Evolutionary conservation across 306 rosid genomes (phyloP), one percentile per base, ranked within the genome.

Genomic region (Mimosa pudica): DNA sequence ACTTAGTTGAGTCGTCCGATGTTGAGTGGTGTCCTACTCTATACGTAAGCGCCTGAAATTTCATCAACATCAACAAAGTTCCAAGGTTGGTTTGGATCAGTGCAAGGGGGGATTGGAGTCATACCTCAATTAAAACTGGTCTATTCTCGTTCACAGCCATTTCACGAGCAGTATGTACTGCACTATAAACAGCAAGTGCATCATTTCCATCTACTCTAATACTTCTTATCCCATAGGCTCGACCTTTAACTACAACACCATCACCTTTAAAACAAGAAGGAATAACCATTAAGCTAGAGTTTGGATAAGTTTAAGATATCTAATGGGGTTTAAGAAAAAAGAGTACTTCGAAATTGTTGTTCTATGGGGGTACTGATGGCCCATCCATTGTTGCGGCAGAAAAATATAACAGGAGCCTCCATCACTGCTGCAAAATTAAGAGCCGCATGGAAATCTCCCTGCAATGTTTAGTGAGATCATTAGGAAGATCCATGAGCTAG

Each of bases 11-110:
- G 82, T 92, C 94, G 60, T 92, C 94, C 4, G 97, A 90, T 30
- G 94, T 92, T 10, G 97, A 92, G 83, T 92, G 94, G 78, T 92
- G 97, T 73, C 94, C 97, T 60, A 85, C 97, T 90, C 97, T 87
- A 41, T 92, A 92, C 12, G 88, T 85, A 9, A 92, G 89, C 70
- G 90, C 92, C 94, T 90, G 83, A 48, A 76, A 68, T 45, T 84
- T 74, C 76, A 36, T 66, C 67, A 76, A 55, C 45, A 67, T 38
- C 47, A 35, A 61, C 38, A 66, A 78, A 6, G 16, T 7, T 1
- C 0, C 11, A 14, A 61, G 38, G 16, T 61, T 61, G 2, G 38
- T 14, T 61, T 61, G 2, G 4, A 10, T 30, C 42, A 71, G 79
- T 36, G 49, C 46, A 57, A 73, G 84, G n/a, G 67, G 14, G 77